phyloP scores from a whole-genome alignment of 768 basidiomycete genomes.

The Chalciporus chontae region DNA sequence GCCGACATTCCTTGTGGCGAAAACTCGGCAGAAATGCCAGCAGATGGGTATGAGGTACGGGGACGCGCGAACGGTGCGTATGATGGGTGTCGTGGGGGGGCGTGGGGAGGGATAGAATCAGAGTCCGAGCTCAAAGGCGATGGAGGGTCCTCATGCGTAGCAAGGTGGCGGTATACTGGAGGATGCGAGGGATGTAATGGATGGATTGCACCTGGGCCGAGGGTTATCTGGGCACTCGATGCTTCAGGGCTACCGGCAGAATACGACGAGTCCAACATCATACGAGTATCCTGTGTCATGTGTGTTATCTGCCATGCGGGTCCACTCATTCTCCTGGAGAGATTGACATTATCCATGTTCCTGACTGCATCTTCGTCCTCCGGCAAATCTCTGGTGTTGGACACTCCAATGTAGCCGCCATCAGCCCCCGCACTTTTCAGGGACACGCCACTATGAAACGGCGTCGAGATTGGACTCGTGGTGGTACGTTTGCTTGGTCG shows the following conservation, averaged over 20 bases:
- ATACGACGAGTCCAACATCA: slow-evolving; percentile 14
- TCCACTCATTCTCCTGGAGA: slow-evolving; percentile 46
- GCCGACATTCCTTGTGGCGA: slow-evolving; percentile 23
- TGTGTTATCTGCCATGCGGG: slow-evolving; percentile 54
- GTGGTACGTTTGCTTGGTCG: slow-evolving; percentile 61
- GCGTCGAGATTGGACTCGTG: slow-evolving; percentile 58
- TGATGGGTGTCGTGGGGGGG: slow-evolving; percentile 26
- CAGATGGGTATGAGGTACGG: slow-evolving; percentile 23
- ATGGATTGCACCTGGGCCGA: slow-evolving; percentile 33
- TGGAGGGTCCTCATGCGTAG: slow-evolving; percentile 57
- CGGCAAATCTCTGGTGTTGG: slow-evolving; percentile 36
- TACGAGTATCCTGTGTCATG: slow-evolving; percentile 33
- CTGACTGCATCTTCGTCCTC: slow-evolving; percentile 26
- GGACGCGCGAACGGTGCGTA: slow-evolving; percentile 25
- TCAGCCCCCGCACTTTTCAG: slow-evolving; percentile 33
- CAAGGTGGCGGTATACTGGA: slow-evolving; percentile 30
- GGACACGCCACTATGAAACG: slow-evolving; percentile 27
- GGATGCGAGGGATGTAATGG: slow-evolving; percentile 39
- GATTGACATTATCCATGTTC: slow-evolving; percentile 23
- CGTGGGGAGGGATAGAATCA: slow-evolving; percentile 36
- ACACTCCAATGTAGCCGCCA: slow-evolving; percentile 37
- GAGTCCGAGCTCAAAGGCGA: slow-evolving; percentile 72
- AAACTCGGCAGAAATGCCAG: slow-evolving; percentile 27
- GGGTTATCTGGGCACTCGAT: slow-evolving; percentile 15
- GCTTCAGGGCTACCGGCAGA: slow-evolving; percentile 14